phyloP scores from a whole-genome alignment of 108 stramenopile genomes.

The Fistulifera pelliculosa region DNA sequence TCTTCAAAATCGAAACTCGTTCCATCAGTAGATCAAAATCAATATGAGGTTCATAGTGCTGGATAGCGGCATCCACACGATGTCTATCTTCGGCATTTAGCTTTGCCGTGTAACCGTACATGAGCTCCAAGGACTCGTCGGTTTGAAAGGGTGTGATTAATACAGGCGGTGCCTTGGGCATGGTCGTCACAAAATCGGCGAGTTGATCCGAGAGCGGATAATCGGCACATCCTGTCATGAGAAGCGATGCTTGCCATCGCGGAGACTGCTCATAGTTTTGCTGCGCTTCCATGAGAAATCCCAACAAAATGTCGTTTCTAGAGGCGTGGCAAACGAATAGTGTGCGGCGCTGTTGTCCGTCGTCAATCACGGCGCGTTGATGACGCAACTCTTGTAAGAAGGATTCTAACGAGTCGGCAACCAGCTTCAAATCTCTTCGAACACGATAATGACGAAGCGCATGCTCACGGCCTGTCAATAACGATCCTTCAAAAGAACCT shows the following conservation, averaged over 20 bases:
- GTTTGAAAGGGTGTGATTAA: slow-evolving; percentile 42
- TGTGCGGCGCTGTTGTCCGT: slow-evolving; percentile 31
- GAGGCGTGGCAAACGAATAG: slow-evolving; percentile 91
- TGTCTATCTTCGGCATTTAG: slow-evolving; percentile 79
- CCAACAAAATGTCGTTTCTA: slow-evolving; percentile 43
- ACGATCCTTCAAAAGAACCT: slow-evolving; percentile 62
- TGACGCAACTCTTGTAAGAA: slow-evolving; percentile 83
- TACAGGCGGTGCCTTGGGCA: slow-evolving; percentile 71
- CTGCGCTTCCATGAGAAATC: slow-evolving; percentile 83
- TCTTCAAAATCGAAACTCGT: slow-evolving; percentile 4
- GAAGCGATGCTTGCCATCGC: slow-evolving; percentile 69
- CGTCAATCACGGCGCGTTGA: slow-evolving; percentile 25
- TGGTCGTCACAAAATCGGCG: slow-evolving; percentile 56
- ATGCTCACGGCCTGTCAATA: slow-evolving; percentile 65
- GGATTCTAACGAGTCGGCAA: slow-evolving; percentile 75
- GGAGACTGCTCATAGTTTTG: slow-evolving; percentile 12
- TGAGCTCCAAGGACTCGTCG: slow-evolving; percentile 64
- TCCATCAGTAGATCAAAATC: slow-evolving; percentile 76
- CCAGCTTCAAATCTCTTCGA: slow-evolving; percentile 70
- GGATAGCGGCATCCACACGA: slow-evolving; percentile 70
- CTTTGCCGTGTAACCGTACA: slow-evolving; percentile 84
- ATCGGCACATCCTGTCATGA: slow-evolving; percentile 74
- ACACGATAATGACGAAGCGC: slow-evolving; percentile 79
- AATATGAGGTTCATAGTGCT: slow-evolving; percentile 89
- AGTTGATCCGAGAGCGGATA: slow-evolving; percentile 54